Evolutionary conservation across 805 yeast genomes (phyloP).

Genomic region (Groenewaldozyma salmanticensis): DNA sequence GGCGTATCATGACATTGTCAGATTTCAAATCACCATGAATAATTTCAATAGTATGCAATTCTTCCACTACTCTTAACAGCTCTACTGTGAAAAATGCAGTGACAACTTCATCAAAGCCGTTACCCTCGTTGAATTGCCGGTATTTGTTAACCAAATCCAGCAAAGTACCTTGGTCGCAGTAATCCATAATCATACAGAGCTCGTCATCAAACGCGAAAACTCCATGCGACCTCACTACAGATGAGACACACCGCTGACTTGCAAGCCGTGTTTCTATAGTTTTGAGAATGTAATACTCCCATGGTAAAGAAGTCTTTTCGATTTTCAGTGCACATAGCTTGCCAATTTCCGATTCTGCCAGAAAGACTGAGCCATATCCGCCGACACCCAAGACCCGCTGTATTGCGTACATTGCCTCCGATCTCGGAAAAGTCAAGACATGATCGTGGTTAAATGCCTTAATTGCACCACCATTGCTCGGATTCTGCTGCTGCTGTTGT

Average conservation of each 20-base stretch:
- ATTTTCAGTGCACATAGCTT: constrained; percentile 56
- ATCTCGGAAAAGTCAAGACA: constrained; percentile 1
- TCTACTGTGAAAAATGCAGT: constrained; percentile 57
- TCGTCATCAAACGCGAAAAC: constrained; percentile 55
- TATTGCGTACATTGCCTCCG: constrained; percentile 35
- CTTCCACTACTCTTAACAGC: constrained; percentile 47
- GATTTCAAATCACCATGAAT: constrained; percentile 83
- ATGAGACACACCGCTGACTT: constrained; percentile 21
- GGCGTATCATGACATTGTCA: constrained; percentile 72
- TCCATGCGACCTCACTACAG: constrained; percentile 42
- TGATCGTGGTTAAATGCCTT: too few relatives aligned
- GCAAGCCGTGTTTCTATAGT: constrained; percentile 38
- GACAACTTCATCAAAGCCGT: constrained; percentile 46
- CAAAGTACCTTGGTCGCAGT: constrained; percentile 61
- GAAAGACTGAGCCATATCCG: constrained; percentile 69
- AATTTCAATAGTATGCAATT: constrained; percentile 55
- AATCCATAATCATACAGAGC: constrained; percentile 56
- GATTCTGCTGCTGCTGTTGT: too few relatives aligned
- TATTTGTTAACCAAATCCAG: constrained; percentile 34
- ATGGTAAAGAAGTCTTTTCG: constrained; percentile 46
- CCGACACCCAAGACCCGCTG: constrained; percentile 62
- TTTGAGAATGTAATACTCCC: constrained; percentile 73
- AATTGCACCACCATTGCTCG: neutral
- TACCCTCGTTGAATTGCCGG: constrained; percentile 14
- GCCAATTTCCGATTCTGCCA: constrained; percentile 55